These are phyloP conservation scores for Amanita rubescens DNA, from an alignment of 768 basidiomycete genomes.

Conservation along the genomic window DNA sequence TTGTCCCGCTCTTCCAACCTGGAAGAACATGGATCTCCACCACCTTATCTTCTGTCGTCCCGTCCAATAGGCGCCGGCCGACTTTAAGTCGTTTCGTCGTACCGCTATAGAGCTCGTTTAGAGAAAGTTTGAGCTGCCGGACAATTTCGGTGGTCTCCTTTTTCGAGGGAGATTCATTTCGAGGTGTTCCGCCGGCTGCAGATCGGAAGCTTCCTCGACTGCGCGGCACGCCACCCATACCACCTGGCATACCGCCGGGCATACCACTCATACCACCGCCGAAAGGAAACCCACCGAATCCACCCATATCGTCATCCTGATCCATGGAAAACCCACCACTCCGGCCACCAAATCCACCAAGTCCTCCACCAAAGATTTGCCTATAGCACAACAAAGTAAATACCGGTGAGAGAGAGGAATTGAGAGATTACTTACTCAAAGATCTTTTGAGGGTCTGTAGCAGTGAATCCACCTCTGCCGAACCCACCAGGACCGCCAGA, in stretches of 20 bases:
- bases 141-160: conserved; percentile 53
- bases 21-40: conserved; percentile 76
- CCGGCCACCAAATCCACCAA: conserved; percentile 26
- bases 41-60: conserved; percentile 77
- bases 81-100: conserved; percentile 86
- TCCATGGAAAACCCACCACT: conserved; percentile 23
- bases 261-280: conserved; percentile 34
- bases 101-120: conserved; percentile 84
- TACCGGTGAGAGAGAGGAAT: neutral
- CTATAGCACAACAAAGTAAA: conserved; percentile 27
- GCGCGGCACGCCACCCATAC: conserved; percentile 16
- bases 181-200: conserved; percentile 10
- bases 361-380: conserved; percentile 47
- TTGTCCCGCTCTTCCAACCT: conserved; percentile 96
- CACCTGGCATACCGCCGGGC: conserved; percentile 29
- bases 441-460: conserved; percentile 79
- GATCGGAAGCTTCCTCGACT: neutral
- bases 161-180: conserved; percentile 21
- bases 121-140: conserved; percentile 75
- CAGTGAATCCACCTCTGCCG: conserved; percentile 50
- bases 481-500: conserved; percentile 36
- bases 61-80: conserved; percentile 62
- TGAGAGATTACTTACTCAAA: conserved; percentile 60
- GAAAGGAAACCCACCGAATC: conserved; percentile 24
- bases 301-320: conserved; percentile 44